Evolutionary conservation across 208 protist species (phyloP).

Genomic region (Crithidia acanthocephali): DNA sequence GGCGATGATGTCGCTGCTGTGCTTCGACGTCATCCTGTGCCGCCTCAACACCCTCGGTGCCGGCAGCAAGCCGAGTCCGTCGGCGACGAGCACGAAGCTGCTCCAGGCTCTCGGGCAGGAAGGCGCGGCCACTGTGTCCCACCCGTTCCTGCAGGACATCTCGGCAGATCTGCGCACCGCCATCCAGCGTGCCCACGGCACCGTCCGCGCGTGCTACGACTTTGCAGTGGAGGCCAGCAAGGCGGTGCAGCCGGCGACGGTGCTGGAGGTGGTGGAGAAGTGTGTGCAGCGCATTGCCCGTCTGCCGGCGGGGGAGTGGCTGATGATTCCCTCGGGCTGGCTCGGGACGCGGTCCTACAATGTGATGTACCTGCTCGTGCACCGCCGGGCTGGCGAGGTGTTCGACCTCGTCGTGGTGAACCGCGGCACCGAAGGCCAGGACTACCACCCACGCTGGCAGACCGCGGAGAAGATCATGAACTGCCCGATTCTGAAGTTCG

Average conservation of each 20-base stretch:
- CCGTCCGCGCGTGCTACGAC: slow-evolving; percentile 44
- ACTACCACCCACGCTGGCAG: slow-evolving; percentile 70
- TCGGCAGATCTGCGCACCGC: slow-evolving; percentile 34
- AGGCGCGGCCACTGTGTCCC: slow-evolving; percentile 30
- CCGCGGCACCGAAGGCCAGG: slow-evolving; percentile 48
- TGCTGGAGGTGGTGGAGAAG: slow-evolving; percentile 37
- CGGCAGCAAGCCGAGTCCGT: slow-evolving; percentile 4
- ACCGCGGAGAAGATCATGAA: slow-evolving; percentile 59
- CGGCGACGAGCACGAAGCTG: slow-evolving; percentile 27
- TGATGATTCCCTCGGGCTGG: slow-evolving; percentile 64
- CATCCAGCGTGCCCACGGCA: slow-evolving; percentile 47
- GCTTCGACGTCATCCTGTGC: slow-evolving; percentile 51
- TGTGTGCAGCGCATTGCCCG: slow-evolving; percentile 33
- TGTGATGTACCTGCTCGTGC: slow-evolving; percentile 57
- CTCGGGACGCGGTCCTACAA: slow-evolving; percentile 37
- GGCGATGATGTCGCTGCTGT: slow-evolving; percentile 37
- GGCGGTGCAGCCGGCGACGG: slow-evolving; percentile 36
- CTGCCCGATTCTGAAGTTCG: slow-evolving; percentile 58
- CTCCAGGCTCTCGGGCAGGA: slow-evolving; percentile 33
- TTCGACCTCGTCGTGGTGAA: slow-evolving; percentile 70
- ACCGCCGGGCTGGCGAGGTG: slow-evolving; percentile 25
- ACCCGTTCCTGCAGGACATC: slow-evolving; percentile 42
- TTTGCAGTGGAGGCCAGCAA: slow-evolving; percentile 36
- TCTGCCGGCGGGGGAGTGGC: slow-evolving; percentile 55
- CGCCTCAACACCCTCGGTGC: slow-evolving; percentile 56